Conservation (phyloP, 805 yeast genomes). For the Alloascoidea hylecoeti region DNA sequence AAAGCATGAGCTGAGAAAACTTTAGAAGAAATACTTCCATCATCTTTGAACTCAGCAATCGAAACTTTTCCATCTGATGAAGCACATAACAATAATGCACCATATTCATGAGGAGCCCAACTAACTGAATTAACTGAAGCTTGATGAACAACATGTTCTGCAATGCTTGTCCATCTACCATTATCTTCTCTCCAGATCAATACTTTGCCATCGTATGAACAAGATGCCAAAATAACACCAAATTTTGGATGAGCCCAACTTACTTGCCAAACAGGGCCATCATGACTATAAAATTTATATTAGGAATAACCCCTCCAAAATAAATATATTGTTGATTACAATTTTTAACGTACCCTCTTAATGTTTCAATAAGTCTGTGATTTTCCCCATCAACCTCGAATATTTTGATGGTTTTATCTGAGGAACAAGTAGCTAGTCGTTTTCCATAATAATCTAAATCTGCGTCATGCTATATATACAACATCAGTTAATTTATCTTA, state of each 20-base stretch:
- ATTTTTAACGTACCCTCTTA: conserved; percentile 34
- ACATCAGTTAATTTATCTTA: background rate
- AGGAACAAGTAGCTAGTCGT: conserved; percentile 88
- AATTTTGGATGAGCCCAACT: conserved; percentile 99
- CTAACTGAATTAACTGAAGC: conserved; percentile 89
- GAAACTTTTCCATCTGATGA: conserved; percentile 91
- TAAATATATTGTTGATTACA: background rate
- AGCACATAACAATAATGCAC: conserved; percentile 80
- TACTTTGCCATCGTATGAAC: conserved; percentile 92
- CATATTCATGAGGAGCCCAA: conserved; percentile 97
- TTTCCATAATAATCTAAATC: conserved; percentile 95
- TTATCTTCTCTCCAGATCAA: conserved; percentile 91
- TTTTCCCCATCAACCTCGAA: conserved; percentile 82
- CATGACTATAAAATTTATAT: conserved; percentile 33
- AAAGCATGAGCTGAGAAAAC: conserved; percentile 75
- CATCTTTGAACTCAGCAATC: conserved; percentile 81
- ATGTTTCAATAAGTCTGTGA: conserved; percentile 71
- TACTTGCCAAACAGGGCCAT: conserved; percentile 98
- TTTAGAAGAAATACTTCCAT: conserved; percentile 46
- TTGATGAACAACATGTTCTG: conserved; percentile 77
- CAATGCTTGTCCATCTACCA: conserved; percentile 76
- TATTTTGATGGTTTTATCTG: conserved; percentile 90
- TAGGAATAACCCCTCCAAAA: background rate
- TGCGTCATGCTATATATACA: conserved; percentile 57
- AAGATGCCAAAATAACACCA: conserved; percentile 87